Base-by-base conservation (phyloP, 495 filamentous ascomycete genomes). In the Penicillium flavigenum region DNA sequence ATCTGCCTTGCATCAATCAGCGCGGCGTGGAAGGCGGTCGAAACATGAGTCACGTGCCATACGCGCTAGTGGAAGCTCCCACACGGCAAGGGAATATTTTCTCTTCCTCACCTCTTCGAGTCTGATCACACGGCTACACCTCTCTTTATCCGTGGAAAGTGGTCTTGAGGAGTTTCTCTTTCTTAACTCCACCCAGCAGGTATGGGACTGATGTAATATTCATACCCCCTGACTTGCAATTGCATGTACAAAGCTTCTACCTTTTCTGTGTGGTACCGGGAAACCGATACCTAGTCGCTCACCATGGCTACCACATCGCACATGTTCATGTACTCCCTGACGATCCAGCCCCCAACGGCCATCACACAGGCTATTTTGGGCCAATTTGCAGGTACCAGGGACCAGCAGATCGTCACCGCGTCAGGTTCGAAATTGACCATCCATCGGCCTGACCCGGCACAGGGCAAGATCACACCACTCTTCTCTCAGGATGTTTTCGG, bases 281-380 rank as follows among this genome's bases (percentile, higher is more conserved):
- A 52, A 56, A 56, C 60, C 56, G 48, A 60, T 47, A 51, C 42
- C 58, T 57, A 60, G 45, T 53, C 64, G 63, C 67, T 73, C 82
- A 89, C 63, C 75, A 99, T 99, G 94, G 92, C 94, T 71, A 93
- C 91, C 58, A 96, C 92, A 43, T 96, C 92, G 63, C 91, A 90
- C 67, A 95, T 96, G 91, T 96, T 96, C 71, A 87, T 98, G 81
- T 98, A 98, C 79, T 92, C 90, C 47, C 78, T 98, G 71, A 97
- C 95, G 20, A 86, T 99, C 65, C 89, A 96, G 72, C 87, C 90
- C 55, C 90, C 95, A 26, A 89, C 92, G 48, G 87, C 91, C 36
- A 81, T 96, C 61, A 91, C 86, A 16, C 89, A 96, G 76, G 91
- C 92, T 51, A 88, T 97, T 51, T 80, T 96, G 16, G 94, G 94